Evolutionary conservation across 768 basidiomycete genomes (phyloP).

Genomic region (Termitomyces heimii): DNA sequence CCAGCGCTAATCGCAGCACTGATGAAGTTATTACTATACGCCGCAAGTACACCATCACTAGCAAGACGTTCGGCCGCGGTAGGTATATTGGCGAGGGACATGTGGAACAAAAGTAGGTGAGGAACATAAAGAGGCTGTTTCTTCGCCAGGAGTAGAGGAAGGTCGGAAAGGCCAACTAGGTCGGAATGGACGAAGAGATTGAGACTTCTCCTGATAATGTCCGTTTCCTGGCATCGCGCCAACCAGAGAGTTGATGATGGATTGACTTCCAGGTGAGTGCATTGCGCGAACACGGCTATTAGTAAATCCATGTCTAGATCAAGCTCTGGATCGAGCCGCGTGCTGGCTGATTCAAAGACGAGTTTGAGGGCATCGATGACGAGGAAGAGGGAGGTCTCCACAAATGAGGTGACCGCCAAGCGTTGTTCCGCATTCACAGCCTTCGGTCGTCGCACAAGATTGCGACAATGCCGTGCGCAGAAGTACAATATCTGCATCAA

Average conservation of each 20-base stretch:
- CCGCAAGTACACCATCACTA: conserved; percentile 71
- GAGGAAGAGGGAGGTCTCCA: conserved; percentile 58
- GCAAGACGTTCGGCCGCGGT: conserved; percentile 82
- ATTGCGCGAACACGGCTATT: conserved; percentile 79
- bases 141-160: conserved; percentile 53
- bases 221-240: conserved; percentile 71
- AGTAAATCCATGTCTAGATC: conserved; percentile 80
- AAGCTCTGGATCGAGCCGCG: conserved; percentile 52
- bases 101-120: conserved; percentile 81
- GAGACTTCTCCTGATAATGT: conserved; percentile 70
- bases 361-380: conserved; percentile 63
- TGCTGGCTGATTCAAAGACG: conserved; percentile 59
- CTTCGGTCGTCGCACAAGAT: conserved; percentile 41
- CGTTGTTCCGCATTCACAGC: conserved; percentile 55
- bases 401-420: conserved; percentile 48
- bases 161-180: conserved; percentile 62
- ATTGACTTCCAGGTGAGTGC: conserved; percentile 62
- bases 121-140: conserved; percentile 70
- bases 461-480: conserved; percentile 58
- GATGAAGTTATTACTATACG: conserved; percentile 81
- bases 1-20: conserved; percentile 74
- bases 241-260: conserved; percentile 75
- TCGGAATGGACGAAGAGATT: conserved; percentile 67
- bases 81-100: conserved; percentile 71
- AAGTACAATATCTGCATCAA: conserved; percentile 81